These are phyloP conservation scores for Gyrodon lividus DNA, from an alignment of 768 basidiomycete species.

Conservation along the genomic window DNA sequence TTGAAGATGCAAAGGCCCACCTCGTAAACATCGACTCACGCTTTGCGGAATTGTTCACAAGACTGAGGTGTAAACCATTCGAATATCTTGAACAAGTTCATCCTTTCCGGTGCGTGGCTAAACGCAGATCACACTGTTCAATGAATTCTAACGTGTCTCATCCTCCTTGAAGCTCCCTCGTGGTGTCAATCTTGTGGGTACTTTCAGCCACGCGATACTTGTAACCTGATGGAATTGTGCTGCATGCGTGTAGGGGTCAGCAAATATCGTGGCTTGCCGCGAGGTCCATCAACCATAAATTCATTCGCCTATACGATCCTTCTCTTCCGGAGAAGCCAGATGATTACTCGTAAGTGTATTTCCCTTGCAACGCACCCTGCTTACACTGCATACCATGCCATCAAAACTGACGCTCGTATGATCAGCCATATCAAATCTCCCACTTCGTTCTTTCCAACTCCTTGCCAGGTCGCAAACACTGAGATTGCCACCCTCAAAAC, in stretches of 20 bases:
- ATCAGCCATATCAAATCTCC: slow-evolving; percentile 19
- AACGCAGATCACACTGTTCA: neutral
- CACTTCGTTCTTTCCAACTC: slow-evolving; percentile 65
- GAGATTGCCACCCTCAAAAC: slow-evolving; percentile 59
- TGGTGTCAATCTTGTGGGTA: slow-evolving; percentile 70
- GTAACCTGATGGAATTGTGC: neutral
- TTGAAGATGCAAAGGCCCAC: slow-evolving; percentile 72
- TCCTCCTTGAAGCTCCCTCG: slow-evolving; percentile 52
- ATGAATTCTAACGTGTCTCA: neutral
- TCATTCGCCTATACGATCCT: slow-evolving; percentile 73
- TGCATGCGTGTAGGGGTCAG: slow-evolving; percentile 49
- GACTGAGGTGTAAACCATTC: slow-evolving; percentile 73
- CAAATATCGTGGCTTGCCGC: slow-evolving; percentile 90
- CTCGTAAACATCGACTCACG: slow-evolving; percentile 65
- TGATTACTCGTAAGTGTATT: slow-evolving; percentile 45
- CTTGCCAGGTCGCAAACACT: slow-evolving; percentile 61
- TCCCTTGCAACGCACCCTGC: neutral
- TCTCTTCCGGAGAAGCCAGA: slow-evolving; percentile 66
- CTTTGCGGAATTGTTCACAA: slow-evolving; percentile 66
- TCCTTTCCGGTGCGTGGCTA: slow-evolving; percentile 65
- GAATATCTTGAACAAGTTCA: slow-evolving; percentile 73
- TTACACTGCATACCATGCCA: neutral
- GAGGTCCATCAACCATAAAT: slow-evolving; percentile 76
- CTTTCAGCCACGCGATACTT: neutral
- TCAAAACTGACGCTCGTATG: slow-evolving; percentile 1